phyloP scores from a whole-genome alignment of 1,284 basidiomycete genomes.

The Marasmius sp. region DNA sequence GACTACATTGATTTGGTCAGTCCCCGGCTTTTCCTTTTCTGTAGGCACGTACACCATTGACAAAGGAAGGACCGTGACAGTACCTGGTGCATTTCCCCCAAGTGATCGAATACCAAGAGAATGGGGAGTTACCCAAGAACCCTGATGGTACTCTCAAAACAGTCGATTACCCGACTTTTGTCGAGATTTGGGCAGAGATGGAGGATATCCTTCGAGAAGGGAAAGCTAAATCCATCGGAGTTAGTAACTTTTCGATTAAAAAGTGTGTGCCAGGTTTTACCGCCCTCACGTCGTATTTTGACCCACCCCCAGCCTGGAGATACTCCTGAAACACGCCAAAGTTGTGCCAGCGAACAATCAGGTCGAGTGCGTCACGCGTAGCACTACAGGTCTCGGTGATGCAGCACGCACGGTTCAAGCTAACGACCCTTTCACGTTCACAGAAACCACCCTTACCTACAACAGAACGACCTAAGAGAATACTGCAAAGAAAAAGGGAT shows the following conservation, averaged over 20 bases:
- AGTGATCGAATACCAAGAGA: constrained; percentile 14
- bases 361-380: constrained; percentile 24
- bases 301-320: constrained; percentile 26
- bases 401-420: not conserved
- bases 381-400: not conserved
- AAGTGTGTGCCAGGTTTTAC: constrained; percentile 16
- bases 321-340: constrained; percentile 18
- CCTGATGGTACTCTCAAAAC: constrained; percentile 18
- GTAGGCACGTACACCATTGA: constrained; percentile 16
- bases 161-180: constrained; percentile 19
- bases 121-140: constrained; percentile 8
- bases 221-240: constrained; percentile 43
- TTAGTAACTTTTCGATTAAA: constrained; percentile 33
- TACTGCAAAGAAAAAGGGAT: constrained; percentile 23
- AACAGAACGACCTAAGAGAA: constrained; percentile 20
- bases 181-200: constrained; percentile 23
- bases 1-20: constrained; percentile 59
- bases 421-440: not conserved
- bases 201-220: constrained; percentile 20
- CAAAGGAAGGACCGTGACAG: constrained; percentile 2
- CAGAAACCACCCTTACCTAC: constrained; percentile 23
- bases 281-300: not conserved
- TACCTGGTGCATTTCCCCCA: constrained; percentile 71
- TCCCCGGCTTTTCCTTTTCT: constrained; percentile 2
- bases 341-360: constrained; percentile 24